A percentile compares a stretch with the other conserved stretches of the same genome.
Evolutionary conservation across 2,329 filamentous ascomycete species (phyloP).

Genomic region (Verticillium nubilum): DNA sequence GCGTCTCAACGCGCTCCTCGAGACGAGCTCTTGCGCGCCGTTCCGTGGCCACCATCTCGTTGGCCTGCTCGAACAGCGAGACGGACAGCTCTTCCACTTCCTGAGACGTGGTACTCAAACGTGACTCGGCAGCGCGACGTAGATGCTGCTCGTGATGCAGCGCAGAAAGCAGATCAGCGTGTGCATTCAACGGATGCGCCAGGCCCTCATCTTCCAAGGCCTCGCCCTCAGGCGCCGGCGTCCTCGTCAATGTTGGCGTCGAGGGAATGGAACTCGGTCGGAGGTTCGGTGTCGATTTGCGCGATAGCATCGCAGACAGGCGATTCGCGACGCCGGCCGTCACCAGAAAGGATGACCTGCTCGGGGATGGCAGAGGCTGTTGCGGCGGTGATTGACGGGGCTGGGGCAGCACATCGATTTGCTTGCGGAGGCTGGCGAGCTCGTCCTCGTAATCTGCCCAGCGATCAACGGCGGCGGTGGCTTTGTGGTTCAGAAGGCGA

Average conservation of each 20-base stretch:
- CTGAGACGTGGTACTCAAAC: conserved; percentile 57
- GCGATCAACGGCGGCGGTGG: conserved; percentile 56
- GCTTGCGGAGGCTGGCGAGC: conserved; percentile 52
- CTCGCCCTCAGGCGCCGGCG: background rate
- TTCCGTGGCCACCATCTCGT: conserved; percentile 81
- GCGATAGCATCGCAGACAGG: conserved; percentile 40
- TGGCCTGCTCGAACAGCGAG: conserved; percentile 74
- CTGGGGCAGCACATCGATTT: conserved; percentile 14
- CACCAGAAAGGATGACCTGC: conserved; percentile 39
- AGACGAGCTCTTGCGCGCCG: conserved; percentile 64
- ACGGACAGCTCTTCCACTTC: conserved; percentile 78
- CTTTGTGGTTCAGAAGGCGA: conserved; percentile 64
- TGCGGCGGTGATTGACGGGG: conserved; percentile 8
- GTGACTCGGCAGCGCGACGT: conserved; percentile 63
- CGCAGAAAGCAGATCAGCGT: conserved; percentile 51
- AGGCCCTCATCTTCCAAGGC: background rate
- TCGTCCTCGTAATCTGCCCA: conserved; percentile 81
- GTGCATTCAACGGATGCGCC: conserved; percentile 1
- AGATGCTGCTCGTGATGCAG: conserved; percentile 62
- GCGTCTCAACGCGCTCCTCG: conserved; percentile 61
- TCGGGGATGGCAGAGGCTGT: conserved; percentile 22
- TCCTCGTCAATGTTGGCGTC: conserved; percentile 5
- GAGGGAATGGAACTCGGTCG: conserved; percentile 11
- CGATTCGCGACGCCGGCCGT: conserved; percentile 33
- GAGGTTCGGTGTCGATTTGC: conserved; percentile 40